Base-by-base conservation (phyloP, 495 filamentous ascomycete genomes). In the Pyrenula aspistea region DNA sequence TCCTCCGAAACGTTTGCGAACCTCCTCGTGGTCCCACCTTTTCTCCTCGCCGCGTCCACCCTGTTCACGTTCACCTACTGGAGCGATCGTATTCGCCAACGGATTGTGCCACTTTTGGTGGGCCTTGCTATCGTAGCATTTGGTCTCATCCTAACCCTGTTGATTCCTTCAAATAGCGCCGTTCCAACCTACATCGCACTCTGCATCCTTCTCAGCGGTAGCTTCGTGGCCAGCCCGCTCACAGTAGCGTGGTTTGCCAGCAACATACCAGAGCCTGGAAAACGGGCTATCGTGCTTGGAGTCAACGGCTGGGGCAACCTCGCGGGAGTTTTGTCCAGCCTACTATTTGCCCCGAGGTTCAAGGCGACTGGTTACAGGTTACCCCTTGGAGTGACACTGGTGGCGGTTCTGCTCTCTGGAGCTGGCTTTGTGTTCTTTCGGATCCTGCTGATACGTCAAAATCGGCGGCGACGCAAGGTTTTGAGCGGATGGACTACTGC, bases 291-390 rank as follows among this genome's bases (percentile, higher is more conserved):
- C 2, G 63, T 81, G 22, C 68, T 83, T 22, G 80, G 80, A 0
- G 73, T 83, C 56, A 83, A 83, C 56, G 81, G 81, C 10, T 82
- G 72, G 71, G 80, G 80, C 1, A 83, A 83, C 54, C 62, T 82
- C 4, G 80, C 80, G 0, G 80, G 80, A 22, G 67, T 82, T 4
- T 61, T 83, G 50, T 68, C 68, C 10, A 65, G 72, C 2, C 57
- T 71, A 49, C 61, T 83, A 0, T 83, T 76, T 63, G 60, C 60
- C 3, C 57, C 66, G 0, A 59, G 67, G 52, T 74, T 71, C 53
- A 42, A 42, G 31, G 66, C 60, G 31, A 77, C 77, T 0, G 62
- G 60, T 49, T 80, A 77, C 53, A 60, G 60, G 22, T 53, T 61
- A 0, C 75, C 79, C 0, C 70, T 82, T 21, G 63, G 61, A 23